Evolutionary conservation across 495 filamentous ascomycete species (phyloP).

Genomic region (Hypomontagnella monticulosa): DNA sequence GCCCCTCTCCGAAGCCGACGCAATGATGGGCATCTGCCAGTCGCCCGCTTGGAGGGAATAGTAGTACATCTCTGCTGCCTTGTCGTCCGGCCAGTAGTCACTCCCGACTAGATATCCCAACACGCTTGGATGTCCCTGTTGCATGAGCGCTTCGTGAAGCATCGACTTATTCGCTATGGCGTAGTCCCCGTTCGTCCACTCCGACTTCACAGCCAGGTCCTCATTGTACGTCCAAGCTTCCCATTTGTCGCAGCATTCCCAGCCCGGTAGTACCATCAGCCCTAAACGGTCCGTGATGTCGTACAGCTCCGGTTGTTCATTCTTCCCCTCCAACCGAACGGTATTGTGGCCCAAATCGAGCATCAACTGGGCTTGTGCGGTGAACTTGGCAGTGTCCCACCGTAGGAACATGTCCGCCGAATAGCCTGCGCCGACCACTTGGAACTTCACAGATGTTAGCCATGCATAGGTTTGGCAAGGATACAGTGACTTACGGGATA

Average conservation of each 20-base stretch:
- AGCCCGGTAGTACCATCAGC: conserved; percentile 70
- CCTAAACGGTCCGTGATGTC: conserved; percentile 66
- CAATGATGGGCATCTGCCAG: conserved; percentile 67
- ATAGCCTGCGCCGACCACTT: conserved; percentile 69
- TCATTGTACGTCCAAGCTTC: conserved; percentile 71
- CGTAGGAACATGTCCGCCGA: conserved; percentile 70
- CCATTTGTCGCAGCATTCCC: conserved; percentile 78
- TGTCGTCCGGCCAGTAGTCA: conserved; percentile 70
- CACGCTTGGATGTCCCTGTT: conserved; percentile 67
- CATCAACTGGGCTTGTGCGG: conserved; percentile 58
- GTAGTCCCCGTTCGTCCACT: conserved; percentile 66
- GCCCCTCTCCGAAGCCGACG: conserved; percentile 65
- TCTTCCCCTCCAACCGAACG: conserved; percentile 70
- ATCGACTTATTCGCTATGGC: conserved; percentile 62
- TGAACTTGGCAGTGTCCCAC: conserved; percentile 57
- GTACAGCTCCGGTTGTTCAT: conserved; percentile 69
- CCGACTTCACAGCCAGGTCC: conserved; percentile 55
- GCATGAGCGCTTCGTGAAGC: conserved; percentile 67
- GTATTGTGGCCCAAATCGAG: conserved; percentile 71
- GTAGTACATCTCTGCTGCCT: conserved; percentile 62
- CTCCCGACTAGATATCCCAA: conserved; percentile 67
- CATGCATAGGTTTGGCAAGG: too few species aligned
- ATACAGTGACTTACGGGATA: conserved; percentile 39
- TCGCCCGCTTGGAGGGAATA: conserved; percentile 59
- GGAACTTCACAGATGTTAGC: conserved; percentile 50